Percentiles rank a stretch among this genome's conserved stretches.
Conservation (phyloP, 352 stramenopile species). For the Pythium aquatile region DNA sequence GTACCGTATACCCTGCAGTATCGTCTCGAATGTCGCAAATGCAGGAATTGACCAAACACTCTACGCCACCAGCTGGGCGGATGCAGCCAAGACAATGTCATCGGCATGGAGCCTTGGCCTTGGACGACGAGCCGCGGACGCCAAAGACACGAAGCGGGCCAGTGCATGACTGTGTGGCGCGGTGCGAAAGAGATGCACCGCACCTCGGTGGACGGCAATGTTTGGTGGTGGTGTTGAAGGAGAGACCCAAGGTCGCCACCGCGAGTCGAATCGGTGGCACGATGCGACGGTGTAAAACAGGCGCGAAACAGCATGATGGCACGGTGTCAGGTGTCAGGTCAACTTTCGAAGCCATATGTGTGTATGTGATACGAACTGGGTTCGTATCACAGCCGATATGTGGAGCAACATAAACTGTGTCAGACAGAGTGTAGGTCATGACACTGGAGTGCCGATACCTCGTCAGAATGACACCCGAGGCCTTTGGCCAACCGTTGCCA, state of each 20-base stretch:
- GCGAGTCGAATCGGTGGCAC: neutral
- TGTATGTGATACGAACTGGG: neutral
- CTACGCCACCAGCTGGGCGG: conserved; percentile 15
- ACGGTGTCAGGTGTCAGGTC: neutral
- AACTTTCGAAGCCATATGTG: neutral
- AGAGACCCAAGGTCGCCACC: too few species aligned
- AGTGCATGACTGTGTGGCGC: conserved; percentile 12
- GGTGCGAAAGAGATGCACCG: conserved; percentile 27
- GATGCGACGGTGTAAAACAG: neutral
- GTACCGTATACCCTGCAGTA: neutral
- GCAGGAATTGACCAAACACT: neutral
- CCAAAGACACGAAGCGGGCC: conserved; percentile 21
- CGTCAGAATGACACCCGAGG: neutral
- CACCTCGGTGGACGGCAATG: neutral
- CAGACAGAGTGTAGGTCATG: neutral
- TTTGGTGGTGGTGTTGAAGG: neutral
- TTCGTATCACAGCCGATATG: neutral
- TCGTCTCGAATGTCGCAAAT: conserved; percentile 10
- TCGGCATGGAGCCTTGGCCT: neutral
- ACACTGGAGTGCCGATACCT: neutral
- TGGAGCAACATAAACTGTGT: neutral
- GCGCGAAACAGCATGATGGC: neutral
- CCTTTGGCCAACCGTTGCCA: conserved; percentile 7
- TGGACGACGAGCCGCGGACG: neutral
- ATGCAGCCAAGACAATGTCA: neutral